Evolutionary conservation across 2,329 filamentous ascomycete genomes (phyloP), one percentile per base, ranked within the genome.

Genomic region (Lecanicillium sp.): DNA sequence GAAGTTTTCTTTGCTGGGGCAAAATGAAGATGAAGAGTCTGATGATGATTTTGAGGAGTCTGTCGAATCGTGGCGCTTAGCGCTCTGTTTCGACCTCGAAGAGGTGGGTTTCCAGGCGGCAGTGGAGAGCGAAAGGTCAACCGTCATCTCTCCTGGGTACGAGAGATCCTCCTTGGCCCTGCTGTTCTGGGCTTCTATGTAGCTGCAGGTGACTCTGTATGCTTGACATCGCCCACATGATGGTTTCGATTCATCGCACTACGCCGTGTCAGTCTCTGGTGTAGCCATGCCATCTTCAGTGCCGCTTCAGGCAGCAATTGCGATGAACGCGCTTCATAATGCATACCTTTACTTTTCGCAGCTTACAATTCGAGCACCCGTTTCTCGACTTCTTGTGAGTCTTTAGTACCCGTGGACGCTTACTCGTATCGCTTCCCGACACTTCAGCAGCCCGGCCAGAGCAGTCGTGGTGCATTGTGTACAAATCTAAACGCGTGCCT

Each of bases 291-390:
- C 25, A 27, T 27, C 25, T n/a, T n/a, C n/a, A n/a, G n/a, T n/a
- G n/a, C n/a, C n/a, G n/a, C n/a, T n/a, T n/a, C n/a, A n/a, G n/a
- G n/a, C 25, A 27, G 7, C 25, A 27, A 27, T 7, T 27, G 7
- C 13, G 25, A 8, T 49, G 45, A 31, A 40, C 35, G n/a, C 41
- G 37, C 28, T 39, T 7, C 19, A 33, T 36, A 43, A 44, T 19
- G 35, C 54, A 50, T 52, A 68, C 71, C 60, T 76, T 77, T 35
- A 75, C 62, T 37, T 67, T 60, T 25, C 71, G 60, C 15, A 75
- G 49, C 47, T 76, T 76, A 51, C 74, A 79, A 46, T 77, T 77
- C 3, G 64, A 64, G 46, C 74, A 77, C 2, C 74, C 73, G 12
- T 60, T 57, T 14, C 69, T 60, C 2, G 71, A 77, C 47, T 77